Evolutionary conservation across 23 red algal species (phyloP), one percentile per base, ranked within the genome.

Genomic region (Gracilaria caudata): DNA sequence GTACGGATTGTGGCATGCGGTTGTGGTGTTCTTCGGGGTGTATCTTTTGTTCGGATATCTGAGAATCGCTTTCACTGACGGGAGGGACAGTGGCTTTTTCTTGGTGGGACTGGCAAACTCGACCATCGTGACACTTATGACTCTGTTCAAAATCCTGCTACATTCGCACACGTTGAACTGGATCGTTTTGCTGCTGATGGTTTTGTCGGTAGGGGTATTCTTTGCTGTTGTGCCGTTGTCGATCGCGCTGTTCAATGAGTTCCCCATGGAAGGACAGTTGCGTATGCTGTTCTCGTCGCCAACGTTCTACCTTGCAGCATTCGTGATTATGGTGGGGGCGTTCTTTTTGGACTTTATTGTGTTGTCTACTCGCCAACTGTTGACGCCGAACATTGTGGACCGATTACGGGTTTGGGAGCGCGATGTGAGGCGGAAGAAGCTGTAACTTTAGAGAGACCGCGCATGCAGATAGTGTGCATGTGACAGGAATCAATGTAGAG

Each of bases 1-100:
- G 23, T 95, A 95, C 65, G 93, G 86, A 9, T 51, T 95, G 16
- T 95, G 93, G 93, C 93, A 95, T 78, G 86, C 93, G 34, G 57
- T 91, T 12, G 46, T 78, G 10, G 87, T 92, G 36, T 95, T 90
- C 58, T 95, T 90, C 34, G 93, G 84, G 54, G 41, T 86, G 60
- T 94, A 88, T 51, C 56, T 92, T 16, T 23, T 79, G 39, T 86
- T 93, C 35, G 90, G 81, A 19, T 93, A 86, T 44, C 43, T 93
- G 55, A 63, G 14, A 73, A 86, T 86, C 51, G 73, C 47, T 29
- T 86, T 81, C 71, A 1, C 55, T 33, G 84, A 90, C 57, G 94
- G 94, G 12, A 81, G 53, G 36, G 89, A 87, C 64, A 80, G 76
- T 32, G 94, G 94, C 17, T 38, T 89, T 24, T 65, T 83, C 64